phyloP scores from a whole-genome alignment of 2,329 filamentous ascomycete species.

The Arthrocladium fulminans region DNA sequence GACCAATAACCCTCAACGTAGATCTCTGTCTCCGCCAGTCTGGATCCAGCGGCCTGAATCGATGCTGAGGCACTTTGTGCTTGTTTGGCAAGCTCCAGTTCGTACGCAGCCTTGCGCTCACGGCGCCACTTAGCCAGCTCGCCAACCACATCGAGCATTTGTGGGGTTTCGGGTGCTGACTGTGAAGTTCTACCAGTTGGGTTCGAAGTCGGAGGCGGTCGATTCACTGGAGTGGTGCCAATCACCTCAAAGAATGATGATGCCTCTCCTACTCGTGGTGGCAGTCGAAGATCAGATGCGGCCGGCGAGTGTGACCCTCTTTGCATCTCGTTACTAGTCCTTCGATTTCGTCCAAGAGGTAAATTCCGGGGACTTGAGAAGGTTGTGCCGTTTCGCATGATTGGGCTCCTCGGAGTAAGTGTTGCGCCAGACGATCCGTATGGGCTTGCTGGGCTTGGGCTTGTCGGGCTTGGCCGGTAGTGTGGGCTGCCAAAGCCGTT shows the following conservation, averaged over 20 bases:
- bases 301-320: neutral
- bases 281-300: constrained; percentile 1
- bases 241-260: constrained; percentile 12
- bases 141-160: constrained; percentile 40
- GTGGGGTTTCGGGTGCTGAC: neutral
- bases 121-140: constrained; percentile 48
- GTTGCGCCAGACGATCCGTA: constrained; percentile 10
- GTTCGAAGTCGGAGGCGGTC: constrained; percentile 11
- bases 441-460: constrained; percentile 10
- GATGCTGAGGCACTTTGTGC: neutral
- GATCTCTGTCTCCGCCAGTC: neutral
- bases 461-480: constrained; percentile 9
- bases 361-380: constrained; percentile 18
- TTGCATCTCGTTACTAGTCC: constrained; percentile 18
- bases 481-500: constrained; percentile 14
- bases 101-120: constrained; percentile 43
- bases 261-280: constrained; percentile 7
- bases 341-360: constrained; percentile 20
- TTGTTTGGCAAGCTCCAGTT: constrained; percentile 25
- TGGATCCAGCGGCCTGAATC: neutral
- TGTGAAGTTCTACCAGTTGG: constrained; percentile 10
- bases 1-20: constrained; percentile 51
- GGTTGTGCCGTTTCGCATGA: constrained; percentile 6
- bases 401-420: constrained; percentile 3
- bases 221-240: constrained; percentile 8